These are phyloP conservation scores for Euphorbia peplus DNA, from an alignment of 345 rosid genomes.

Conservation along the genomic window DNA sequence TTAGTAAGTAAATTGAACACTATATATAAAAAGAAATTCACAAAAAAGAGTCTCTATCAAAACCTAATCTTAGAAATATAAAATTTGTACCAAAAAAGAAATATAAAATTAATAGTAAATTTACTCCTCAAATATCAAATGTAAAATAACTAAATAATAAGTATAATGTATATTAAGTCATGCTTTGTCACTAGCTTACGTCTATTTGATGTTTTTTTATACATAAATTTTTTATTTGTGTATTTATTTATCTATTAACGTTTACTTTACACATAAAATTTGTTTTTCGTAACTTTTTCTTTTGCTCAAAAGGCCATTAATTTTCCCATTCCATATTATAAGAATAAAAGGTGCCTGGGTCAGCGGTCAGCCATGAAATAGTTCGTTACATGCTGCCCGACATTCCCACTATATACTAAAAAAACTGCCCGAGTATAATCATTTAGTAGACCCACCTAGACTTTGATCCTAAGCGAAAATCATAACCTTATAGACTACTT, in stretches of 20 bases:
- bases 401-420: conserved; percentile 27
- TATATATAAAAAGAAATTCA: neutral
- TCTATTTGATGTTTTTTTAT: neutral
- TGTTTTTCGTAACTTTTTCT: neutral
- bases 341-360: conserved; percentile 18
- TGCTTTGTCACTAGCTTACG: conserved; percentile 44
- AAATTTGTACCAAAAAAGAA: too few relatives aligned
- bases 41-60: neutral
- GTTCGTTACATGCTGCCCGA: conserved; percentile 37
- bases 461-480: conserved; percentile 65
- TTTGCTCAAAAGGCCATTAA: conserved; percentile 15
- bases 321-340: neutral
- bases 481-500: conserved; percentile 42
- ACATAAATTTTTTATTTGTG: too few relatives aligned
- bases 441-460: conserved; percentile 49
- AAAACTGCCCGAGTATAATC: conserved; percentile 44
- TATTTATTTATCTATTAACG: conserved; percentile 17
- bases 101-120: too few relatives aligned
- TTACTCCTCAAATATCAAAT: neutral
- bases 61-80: neutral
- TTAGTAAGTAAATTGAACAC: neutral
- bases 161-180: conserved; percentile 32
- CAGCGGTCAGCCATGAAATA: conserved; percentile 39
- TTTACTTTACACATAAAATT: conserved; percentile 36
- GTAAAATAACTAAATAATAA: neutral